Conservation (phyloP, 495 filamentous ascomycete species). For the Trichoderma gamsii region DNA sequence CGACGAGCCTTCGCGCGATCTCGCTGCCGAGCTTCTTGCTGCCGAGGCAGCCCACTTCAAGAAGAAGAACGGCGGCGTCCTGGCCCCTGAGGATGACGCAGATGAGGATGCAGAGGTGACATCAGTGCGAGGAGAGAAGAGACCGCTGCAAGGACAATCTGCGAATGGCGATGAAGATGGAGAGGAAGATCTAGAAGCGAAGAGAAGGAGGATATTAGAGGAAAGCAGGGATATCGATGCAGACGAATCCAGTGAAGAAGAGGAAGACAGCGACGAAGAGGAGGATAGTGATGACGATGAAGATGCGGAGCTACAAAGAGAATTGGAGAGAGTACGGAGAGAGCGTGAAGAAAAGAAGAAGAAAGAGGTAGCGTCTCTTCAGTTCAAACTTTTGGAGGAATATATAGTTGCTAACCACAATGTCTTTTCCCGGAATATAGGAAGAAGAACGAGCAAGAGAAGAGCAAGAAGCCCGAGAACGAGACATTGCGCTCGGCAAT, state of each 20-base stretch:
- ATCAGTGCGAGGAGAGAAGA: constrained; percentile 48
- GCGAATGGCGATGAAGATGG: constrained; percentile 28
- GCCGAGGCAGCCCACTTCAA: constrained; percentile 85
- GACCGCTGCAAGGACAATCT: constrained; percentile 50
- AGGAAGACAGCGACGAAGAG: constrained; percentile 52
- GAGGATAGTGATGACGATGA: constrained; percentile 84
- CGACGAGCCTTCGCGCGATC: constrained; percentile 57
- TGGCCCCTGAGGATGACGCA: constrained; percentile 26
- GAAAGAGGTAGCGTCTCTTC: constrained; percentile 53
- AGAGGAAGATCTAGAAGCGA: constrained; percentile 73
- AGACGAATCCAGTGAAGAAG: constrained; percentile 64
- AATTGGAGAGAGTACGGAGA: constrained; percentile 89
- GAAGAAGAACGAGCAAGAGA: constrained; percentile 68
- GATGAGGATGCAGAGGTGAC: constrained; percentile 24
- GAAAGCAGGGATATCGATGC: constrained; percentile 87
- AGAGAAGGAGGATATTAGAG: constrained; percentile 79
- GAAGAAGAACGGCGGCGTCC: constrained; percentile 62
- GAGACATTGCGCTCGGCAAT: constrained; percentile 87
- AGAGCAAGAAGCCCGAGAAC: constrained; percentile 77
- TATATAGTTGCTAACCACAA: background rate
- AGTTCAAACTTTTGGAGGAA: background rate
- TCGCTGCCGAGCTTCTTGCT: constrained; percentile 81
- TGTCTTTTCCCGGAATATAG: constrained; percentile 27
- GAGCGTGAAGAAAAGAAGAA: constrained; percentile 82
- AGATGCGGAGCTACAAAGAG: constrained; percentile 80